Conservation (phyloP, 345 rosid genomes). For the Dimocarpus longan region DNA sequence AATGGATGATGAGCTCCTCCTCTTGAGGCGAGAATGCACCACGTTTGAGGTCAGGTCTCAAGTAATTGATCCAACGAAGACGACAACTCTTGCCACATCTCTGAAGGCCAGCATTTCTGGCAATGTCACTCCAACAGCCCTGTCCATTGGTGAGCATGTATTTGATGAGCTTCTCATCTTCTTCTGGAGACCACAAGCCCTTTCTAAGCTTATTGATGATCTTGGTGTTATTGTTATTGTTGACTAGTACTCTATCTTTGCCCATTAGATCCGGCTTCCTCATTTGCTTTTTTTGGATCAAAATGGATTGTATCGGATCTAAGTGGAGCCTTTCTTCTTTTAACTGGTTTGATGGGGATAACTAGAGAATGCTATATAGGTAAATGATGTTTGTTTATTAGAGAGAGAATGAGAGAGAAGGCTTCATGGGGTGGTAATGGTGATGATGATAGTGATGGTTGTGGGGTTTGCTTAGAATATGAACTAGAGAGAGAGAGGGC, state of each 20-base stretch:
- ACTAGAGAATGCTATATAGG: slow-evolving; percentile 39
- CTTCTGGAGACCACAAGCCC: slow-evolving; percentile 99
- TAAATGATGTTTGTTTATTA: not conserved
- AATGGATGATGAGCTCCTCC: slow-evolving; percentile 84
- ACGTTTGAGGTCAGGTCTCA: slow-evolving; percentile 97
- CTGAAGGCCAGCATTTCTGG: slow-evolving; percentile 87
- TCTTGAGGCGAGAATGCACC: slow-evolving; percentile 96
- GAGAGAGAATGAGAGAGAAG: slow-evolving; percentile 38
- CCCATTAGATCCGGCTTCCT: slow-evolving; percentile 68
- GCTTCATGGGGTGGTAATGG: slow-evolving; percentile 68
- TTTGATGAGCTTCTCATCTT: slow-evolving; percentile 87
- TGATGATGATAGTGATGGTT: slow-evolving; percentile 57
- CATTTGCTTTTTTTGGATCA: slow-evolving; percentile 34
- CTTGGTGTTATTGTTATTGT: slow-evolving; percentile 19
- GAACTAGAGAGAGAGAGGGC: slow-evolving; percentile 48
- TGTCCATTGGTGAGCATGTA: slow-evolving; percentile 90
- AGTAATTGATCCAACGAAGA: slow-evolving; percentile 96
- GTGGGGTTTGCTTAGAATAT: slow-evolving; percentile 96
- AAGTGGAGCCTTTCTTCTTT: slow-evolving; percentile 23
- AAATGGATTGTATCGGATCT: not conserved
- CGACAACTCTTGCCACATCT: slow-evolving; percentile 99
- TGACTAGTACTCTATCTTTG: slow-evolving; percentile 13
- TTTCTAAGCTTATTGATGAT: slow-evolving; percentile 67
- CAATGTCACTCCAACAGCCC: slow-evolving; percentile 99
- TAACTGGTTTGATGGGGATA: slow-evolving; percentile 40